Base-by-base conservation (phyloP, 1,284 basidiomycete genomes). In the Anthracocystis setariae region DNA sequence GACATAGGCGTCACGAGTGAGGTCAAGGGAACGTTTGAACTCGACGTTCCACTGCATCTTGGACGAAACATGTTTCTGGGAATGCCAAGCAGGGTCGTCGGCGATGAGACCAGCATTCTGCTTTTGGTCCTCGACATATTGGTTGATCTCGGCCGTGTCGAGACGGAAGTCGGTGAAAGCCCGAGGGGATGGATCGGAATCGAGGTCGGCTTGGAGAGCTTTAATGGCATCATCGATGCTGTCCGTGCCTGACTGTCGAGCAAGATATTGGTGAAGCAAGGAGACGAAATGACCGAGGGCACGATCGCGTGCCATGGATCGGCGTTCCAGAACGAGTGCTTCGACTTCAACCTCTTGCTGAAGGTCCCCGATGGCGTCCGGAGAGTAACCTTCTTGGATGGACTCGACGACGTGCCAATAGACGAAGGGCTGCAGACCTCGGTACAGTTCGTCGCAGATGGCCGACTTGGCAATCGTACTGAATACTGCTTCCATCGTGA, bases 351-450 rank as follows among this genome's bases (percentile, higher is more conserved):
- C 46, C 23, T 55, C 53, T 24, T 61, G 53, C 35, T 71, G 68
- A 0, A 67, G 21, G 24, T 46, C 52, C 23, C 60, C 63, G 39
- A 72, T 64, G 2, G 48, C 46, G 7, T 53, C 44, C 7, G 69
- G 64, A 12, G 10, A 24, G 33, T 57, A 72, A 15, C 60, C 55
- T 17, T 67, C 64, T 18, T 49, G 48, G 24, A 72, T 46, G n/a
- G 64, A 67, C 15, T 63, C 55, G 56, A 55, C 52, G 33, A 72
- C 60, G 23, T 72, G 64, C 64, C 55, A 67, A 44, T 52, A 60
- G 37, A 64, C 60, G 24, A 63, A 72, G 13, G 56, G 64, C 53
- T 72, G 45, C 10, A 67, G 64, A n/a, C 53, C 60, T 8, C 47
- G 24, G 2, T 65, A 39, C 3, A 72, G 69, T 44, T 62, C 59